These are phyloP conservation scores for Pythium rishiriense DNA, from an alignment of 352 stramenopile species.

Conservation along the genomic window DNA sequence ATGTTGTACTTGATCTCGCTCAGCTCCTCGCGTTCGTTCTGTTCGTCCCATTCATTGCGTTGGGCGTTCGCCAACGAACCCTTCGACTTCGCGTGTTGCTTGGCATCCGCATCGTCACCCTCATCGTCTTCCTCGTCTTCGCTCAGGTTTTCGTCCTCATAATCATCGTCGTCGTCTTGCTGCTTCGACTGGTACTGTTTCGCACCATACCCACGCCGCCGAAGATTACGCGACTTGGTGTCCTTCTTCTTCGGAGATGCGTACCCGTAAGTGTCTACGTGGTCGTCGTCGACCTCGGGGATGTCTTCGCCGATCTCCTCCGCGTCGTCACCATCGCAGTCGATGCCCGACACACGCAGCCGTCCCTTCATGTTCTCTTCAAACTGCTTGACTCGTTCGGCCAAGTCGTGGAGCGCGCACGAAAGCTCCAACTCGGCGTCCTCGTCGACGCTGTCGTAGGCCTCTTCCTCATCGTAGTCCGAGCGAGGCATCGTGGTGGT, in stretches of 20 bases:
- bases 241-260: conserved; percentile 36
- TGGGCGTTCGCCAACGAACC: conserved; percentile 5
- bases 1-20: conserved; percentile 70
- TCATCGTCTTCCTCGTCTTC: conserved; percentile 20
- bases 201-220: conserved; percentile 11
- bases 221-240: conserved; percentile 5
- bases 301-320: conserved; percentile 76
- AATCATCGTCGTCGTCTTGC: conserved; percentile 24
- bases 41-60: conserved; percentile 51
- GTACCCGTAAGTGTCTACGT: conserved; percentile 11
- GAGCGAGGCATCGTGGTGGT: conserved; percentile 18
- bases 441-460: conserved; percentile 55
- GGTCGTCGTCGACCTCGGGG: conserved; percentile 42
- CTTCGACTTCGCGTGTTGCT: conserved; percentile 26
- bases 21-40: conserved; percentile 59
- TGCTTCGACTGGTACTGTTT: conserved; percentile 34
- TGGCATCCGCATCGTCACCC: conserved; percentile 42
- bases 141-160: background rate
- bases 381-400: conserved; percentile 63
- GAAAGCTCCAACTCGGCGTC: conserved; percentile 77
- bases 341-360: conserved; percentile 31
- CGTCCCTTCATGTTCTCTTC: conserved; percentile 71
- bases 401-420: conserved; percentile 70
- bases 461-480: conserved; percentile 49
- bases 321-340: conserved; percentile 31